Percentiles rank a stretch among this genome's conserved stretches.
These are phyloP conservation scores for Ogataea ramenticola DNA, from an alignment of 805 yeast species.

Conservation along the genomic window DNA sequence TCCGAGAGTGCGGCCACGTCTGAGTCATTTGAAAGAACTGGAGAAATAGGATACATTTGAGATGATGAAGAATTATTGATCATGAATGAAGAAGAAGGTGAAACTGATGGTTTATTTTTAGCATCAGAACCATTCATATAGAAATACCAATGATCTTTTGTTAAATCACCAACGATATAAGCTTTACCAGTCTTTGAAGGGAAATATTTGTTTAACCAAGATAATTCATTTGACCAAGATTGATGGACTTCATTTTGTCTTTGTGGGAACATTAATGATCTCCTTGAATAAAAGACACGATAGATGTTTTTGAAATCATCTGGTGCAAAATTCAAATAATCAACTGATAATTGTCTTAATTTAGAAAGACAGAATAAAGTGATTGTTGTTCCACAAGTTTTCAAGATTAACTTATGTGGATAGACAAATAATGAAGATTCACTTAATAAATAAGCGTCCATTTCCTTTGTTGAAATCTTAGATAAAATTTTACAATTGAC, in stretches of 20 bases:
- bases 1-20: not conserved
- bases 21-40: slow-evolving; percentile 5
- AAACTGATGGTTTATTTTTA: not conserved
- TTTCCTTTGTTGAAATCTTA: slow-evolving; percentile 51
- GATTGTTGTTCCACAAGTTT: slow-evolving; percentile 96
- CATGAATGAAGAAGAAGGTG: not conserved
- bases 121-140: slow-evolving; percentile 50
- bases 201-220: slow-evolving; percentile 60
- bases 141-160: slow-evolving; percentile 86
- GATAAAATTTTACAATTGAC: slow-evolving; percentile 89
- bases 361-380: slow-evolving; percentile 69
- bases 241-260: slow-evolving; percentile 75
- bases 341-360: slow-evolving; percentile 44
- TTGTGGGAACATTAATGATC: slow-evolving; percentile 89
- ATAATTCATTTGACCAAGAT: slow-evolving; percentile 79
- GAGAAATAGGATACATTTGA: slow-evolving; percentile 13
- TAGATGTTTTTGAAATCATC: slow-evolving; percentile 28
- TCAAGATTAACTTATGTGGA: slow-evolving; percentile 75
- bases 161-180: slow-evolving; percentile 73
- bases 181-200: slow-evolving; percentile 48
- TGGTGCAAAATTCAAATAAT: slow-evolving; percentile 32
- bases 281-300: slow-evolving; percentile 81
- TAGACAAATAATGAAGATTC: slow-evolving; percentile 90
- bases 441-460: slow-evolving; percentile 81
- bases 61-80: not conserved